These are phyloP conservation scores for Lentinus tigrinus DNA, from an alignment of 768 basidiomycete species.

Conservation along the genomic window DNA sequence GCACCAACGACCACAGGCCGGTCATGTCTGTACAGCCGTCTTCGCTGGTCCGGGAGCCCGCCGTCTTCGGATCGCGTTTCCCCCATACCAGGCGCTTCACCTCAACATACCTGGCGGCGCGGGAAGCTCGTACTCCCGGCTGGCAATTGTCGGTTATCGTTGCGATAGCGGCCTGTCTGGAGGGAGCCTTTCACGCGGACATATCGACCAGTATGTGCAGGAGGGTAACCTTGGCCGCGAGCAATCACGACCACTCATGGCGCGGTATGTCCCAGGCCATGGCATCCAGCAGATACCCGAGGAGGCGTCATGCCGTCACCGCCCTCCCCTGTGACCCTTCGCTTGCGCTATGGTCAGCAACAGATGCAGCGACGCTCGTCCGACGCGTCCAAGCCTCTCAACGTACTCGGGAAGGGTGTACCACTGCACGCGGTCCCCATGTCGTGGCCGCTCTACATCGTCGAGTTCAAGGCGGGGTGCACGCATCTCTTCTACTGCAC, in stretches of 20 bases:
- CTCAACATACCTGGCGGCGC: slow-evolving; percentile 48
- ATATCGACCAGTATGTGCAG: slow-evolving; percentile 46
- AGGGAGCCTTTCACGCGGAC: slow-evolving; percentile 46
- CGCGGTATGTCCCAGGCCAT: slow-evolving; percentile 64
- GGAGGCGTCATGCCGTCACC: slow-evolving; percentile 46
- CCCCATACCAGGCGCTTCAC: slow-evolving; percentile 63
- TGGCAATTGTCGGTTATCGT: slow-evolving; percentile 54
- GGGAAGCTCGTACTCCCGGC: slow-evolving; percentile 45
- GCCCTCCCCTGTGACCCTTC: slow-evolving; percentile 47
- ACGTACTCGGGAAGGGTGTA: slow-evolving; percentile 83
- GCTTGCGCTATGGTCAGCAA: slow-evolving; percentile 14
- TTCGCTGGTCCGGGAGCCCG: slow-evolving; percentile 61
- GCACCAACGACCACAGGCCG: slow-evolving; percentile 35
- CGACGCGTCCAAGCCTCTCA: slow-evolving; percentile 37
- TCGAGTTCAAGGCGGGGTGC: slow-evolving; percentile 96
- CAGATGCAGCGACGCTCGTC: slow-evolving; percentile 38
- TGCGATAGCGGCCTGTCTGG: slow-evolving; percentile 58
- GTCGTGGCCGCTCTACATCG: slow-evolving; percentile 89
- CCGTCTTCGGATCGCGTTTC: slow-evolving; percentile 47
- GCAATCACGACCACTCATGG: slow-evolving; percentile 38
- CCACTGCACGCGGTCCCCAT: slow-evolving; percentile 81
- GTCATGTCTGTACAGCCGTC: slow-evolving; percentile 49
- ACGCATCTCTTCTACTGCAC: slow-evolving; percentile 93
- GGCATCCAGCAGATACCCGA: slow-evolving; percentile 58
- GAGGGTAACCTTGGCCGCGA: slow-evolving; percentile 31